These are phyloP conservation scores for Knufia petricola DNA, from an alignment of 2,329 filamentous ascomycete genomes.

Conservation along the genomic window DNA sequence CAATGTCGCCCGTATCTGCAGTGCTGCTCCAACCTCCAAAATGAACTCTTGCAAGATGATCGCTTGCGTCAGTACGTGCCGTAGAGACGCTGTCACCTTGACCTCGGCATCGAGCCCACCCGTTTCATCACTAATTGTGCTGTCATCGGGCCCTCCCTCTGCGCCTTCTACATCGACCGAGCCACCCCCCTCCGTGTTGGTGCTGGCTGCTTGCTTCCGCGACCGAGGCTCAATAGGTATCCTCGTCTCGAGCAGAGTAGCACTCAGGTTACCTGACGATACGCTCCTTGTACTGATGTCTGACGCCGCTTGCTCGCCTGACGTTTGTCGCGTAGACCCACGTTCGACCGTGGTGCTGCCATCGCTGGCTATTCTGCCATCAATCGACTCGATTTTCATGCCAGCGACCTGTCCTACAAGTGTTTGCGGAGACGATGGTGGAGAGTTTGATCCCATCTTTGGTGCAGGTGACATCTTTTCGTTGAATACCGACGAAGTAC, in stretches of 20 bases:
- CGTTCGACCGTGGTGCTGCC: not conserved
- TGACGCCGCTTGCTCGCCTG: not conserved
- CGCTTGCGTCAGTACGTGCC: conserved; percentile 69
- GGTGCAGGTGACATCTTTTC: not conserved
- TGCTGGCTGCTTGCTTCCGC: not conserved
- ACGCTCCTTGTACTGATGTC: not conserved
- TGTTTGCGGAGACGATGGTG: conserved; percentile 10
- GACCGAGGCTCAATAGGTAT: not conserved
- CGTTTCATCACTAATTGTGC: not conserved
- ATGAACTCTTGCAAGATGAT: conserved; percentile 72
- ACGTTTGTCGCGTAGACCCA: not conserved
- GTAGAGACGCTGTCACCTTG: conserved; percentile 52
- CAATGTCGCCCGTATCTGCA: conserved; percentile 63
- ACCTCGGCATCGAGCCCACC: not conserved
- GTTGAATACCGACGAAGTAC: too few species aligned
- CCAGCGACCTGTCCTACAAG: conserved; percentile 11
- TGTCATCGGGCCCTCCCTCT: conserved; percentile 15
- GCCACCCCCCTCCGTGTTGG: not conserved
- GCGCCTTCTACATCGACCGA: conserved; percentile 11
- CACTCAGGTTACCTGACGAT: conserved; percentile 1
- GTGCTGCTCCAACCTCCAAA: conserved; percentile 62
- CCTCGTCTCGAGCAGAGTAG: conserved; percentile 7
- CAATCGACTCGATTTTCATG: conserved; percentile 15
- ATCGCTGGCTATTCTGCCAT: conserved; percentile 11
- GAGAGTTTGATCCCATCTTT: conserved; percentile 3